A percentile compares a stretch with the other conserved stretches of the same genome.
These are phyloP conservation scores for Globisporangium cederbergense DNA, from an alignment of 352 stramenopile species.

Conservation along the genomic window DNA sequence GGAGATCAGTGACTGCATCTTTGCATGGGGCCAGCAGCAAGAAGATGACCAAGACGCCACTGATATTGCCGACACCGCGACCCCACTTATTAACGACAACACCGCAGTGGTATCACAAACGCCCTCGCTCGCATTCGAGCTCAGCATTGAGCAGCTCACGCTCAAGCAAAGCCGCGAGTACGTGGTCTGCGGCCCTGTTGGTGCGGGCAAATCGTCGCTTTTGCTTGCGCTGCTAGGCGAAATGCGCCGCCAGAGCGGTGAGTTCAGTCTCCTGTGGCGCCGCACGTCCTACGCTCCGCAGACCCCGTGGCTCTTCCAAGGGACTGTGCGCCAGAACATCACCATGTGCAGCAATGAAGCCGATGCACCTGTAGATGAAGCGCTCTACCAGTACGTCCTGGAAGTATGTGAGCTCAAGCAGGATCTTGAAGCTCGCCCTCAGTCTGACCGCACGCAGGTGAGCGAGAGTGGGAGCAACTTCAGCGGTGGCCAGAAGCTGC, in stretches of 20 bases:
- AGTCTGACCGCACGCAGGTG: conserved; percentile 45
- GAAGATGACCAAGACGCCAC: background rate
- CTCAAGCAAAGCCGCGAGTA: conserved; percentile 41
- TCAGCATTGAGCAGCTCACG: conserved; percentile 43
- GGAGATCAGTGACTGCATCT: conserved; percentile 26
- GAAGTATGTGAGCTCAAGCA: conserved; percentile 63
- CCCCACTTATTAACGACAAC: conserved; percentile 12
- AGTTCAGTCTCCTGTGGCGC: conserved; percentile 16
- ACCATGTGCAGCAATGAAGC: conserved; percentile 35
- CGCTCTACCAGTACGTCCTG: conserved; percentile 50
- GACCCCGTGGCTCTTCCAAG: conserved; percentile 73
- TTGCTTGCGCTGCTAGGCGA: conserved; percentile 94
- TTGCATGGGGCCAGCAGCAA: conserved; percentile 22
- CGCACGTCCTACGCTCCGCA: conserved; percentile 69
- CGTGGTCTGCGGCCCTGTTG: conserved; percentile 87
- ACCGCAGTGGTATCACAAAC: background rate
- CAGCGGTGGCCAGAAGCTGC: conserved; percentile 77
- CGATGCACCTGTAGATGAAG: conserved; percentile 26
- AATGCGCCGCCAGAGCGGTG: conserved; percentile 70
- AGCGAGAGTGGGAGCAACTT: conserved; percentile 82
- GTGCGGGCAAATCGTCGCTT: conserved; percentile 95
- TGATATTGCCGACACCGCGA: background rate
- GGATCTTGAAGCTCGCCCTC: conserved; percentile 48
- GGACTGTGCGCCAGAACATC: conserved; percentile 59
- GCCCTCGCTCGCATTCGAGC: conserved; percentile 26